Conservation (phyloP, 148 eudicot genomes). For the Selenicereus undatus region DNA sequence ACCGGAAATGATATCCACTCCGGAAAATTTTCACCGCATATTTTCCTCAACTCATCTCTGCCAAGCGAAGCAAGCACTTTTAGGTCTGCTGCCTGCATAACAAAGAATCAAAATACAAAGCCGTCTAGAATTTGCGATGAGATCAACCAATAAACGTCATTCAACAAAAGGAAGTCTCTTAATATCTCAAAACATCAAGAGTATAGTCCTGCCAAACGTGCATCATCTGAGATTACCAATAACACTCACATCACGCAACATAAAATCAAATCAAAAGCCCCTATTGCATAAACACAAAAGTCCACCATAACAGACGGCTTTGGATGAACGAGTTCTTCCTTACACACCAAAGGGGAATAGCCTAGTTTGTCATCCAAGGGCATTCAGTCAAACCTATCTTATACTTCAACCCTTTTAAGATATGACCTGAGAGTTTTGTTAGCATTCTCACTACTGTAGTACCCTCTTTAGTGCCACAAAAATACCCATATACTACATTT, state of each 20-base stretch:
- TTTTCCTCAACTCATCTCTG: slow-evolving; percentile 89
- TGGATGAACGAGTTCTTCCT: too few species aligned
- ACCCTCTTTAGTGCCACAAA: not conserved
- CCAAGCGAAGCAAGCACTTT: slow-evolving; percentile 80
- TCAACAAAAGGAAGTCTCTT: not conserved
- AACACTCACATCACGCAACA: not conserved
- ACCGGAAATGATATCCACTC: slow-evolving; percentile 97
- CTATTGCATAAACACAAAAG: too few species aligned
- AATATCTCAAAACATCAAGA: not conserved
- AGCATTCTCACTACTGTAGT: not conserved
- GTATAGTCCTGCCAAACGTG: not conserved
- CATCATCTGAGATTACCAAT: not conserved
- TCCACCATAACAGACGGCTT: too few species aligned
- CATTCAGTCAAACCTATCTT: not conserved
- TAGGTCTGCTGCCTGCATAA: slow-evolving; percentile 78
- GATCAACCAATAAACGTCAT: not conserved
- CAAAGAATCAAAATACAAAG: slow-evolving; percentile 9
- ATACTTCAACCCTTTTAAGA: not conserved
- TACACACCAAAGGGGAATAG: too few species aligned
- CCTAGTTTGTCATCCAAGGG: not conserved
- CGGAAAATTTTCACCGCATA: slow-evolving; percentile 87
- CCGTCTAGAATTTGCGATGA: not conserved
- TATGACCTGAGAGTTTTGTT: not conserved
- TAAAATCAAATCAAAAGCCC: not conserved
- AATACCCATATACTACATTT: not conserved